These are phyloP conservation scores for Chloromonas sp. DNA, from an alignment of 163 green algal genomes.

Conservation along the genomic window DNA sequence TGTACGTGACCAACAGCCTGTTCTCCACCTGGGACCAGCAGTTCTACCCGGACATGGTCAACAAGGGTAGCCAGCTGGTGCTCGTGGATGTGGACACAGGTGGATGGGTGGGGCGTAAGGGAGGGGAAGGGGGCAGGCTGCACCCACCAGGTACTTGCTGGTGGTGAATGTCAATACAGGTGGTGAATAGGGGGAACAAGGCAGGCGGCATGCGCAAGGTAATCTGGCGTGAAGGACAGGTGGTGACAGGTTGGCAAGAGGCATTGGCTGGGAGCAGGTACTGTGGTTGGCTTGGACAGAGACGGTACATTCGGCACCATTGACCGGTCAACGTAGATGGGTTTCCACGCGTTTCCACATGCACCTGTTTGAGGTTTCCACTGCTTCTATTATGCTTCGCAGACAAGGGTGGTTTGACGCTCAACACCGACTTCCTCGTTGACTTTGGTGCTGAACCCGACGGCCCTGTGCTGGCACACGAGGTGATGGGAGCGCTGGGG, in stretches of 20 bases:
- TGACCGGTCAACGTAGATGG: too few species aligned
- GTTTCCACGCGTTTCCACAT: too few species aligned
- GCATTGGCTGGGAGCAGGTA: too few species aligned
- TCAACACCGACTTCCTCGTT: constrained; percentile 63
- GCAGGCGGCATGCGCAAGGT: too few species aligned
- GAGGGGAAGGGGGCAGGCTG: background rate
- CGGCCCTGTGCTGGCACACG: constrained; percentile 73
- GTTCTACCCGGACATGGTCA: constrained; percentile 75
- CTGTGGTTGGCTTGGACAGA: too few species aligned
- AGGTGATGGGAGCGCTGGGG: constrained; percentile 47
- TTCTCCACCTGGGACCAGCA: constrained; percentile 75
- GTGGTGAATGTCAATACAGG: background rate
- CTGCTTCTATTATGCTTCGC: background rate
- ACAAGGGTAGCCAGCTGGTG: constrained; percentile 61
- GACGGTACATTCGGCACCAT: too few species aligned
- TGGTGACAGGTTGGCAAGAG: too few species aligned
- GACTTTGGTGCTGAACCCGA: constrained; percentile 75
- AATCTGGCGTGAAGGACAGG: too few species aligned
- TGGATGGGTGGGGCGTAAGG: background rate
- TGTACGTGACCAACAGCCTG: constrained; percentile 79
- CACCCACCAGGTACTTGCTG: background rate
- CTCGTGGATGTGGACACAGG: constrained; percentile 21
- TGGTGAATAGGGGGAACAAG: too few species aligned
- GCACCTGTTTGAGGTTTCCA: too few species aligned
- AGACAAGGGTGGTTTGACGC: constrained; percentile 59